Evolutionary conservation across 768 basidiomycete species (phyloP), one percentile per base, ranked within the genome.

Genomic region (Podaxis sp.): DNA sequence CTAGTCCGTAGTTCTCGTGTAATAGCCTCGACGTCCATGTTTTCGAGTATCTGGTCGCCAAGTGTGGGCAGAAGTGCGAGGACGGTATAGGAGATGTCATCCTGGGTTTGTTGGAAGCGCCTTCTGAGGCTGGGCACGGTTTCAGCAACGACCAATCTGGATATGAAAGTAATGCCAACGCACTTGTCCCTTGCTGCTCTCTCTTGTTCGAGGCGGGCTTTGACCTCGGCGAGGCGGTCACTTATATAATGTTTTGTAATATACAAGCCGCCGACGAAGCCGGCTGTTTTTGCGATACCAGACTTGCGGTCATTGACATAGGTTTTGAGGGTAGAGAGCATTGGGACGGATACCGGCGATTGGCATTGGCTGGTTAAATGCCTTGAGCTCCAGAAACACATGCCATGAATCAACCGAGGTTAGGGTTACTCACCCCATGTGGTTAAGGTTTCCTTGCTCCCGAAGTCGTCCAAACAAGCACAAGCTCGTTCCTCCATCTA

Each of bases 1-100:
- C 72, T n/a, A 77, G 76, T 22, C 64, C 80, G 79, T 1, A 81
- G 70, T 65, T 81, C 88, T 15, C 80, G 72, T 0, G 88, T 92
- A 12, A 92, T 74, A 0, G 77, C 77, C 66, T 94, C 92, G 17
- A 94, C 89, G 65, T 94, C 87, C 85, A 94, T 89, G 33, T 84
- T 84, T 24, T 80, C 77, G n/a, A 90, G 74, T 12, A 94, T 79
- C 64, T 88, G 85, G 13, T 82, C 76, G 5, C 85, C 81, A 17
- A 93, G 80, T 0, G 87, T 87, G 1, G 88, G 87, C 17, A 92
- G 73, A 44, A 89, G 79, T 0, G 89, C 86, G 70, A 90, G 84
- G 53, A 89, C 78, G 0, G 90, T 93, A 70, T 86, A 96, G 6
- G 88, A 85, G 24, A 85, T 80, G 69, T 95, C 89, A 63, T 92